These are phyloP conservation scores for Lithocarpus polystachyus DNA, from an alignment of 306 rosid species.

Conservation along the genomic window DNA sequence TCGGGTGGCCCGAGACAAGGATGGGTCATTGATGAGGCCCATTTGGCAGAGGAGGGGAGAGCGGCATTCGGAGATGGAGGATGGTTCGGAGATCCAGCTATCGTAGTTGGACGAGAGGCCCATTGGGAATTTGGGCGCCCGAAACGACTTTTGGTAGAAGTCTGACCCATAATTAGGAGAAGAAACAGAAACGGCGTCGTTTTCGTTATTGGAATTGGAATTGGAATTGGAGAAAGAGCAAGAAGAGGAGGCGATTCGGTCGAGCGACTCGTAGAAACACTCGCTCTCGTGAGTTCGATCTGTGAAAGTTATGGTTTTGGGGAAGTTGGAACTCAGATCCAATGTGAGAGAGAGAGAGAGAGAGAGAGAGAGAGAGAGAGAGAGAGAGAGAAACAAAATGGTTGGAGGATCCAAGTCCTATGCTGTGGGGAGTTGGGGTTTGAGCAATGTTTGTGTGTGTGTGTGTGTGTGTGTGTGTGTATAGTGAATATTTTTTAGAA, in stretches of 20 bases:
- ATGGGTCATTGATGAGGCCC: slow-evolving; percentile 67
- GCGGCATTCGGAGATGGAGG: slow-evolving; percentile 89
- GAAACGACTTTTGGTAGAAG: slow-evolving; percentile 18
- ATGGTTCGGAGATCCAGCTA: slow-evolving; percentile 90
- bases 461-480: too few relatives aligned
- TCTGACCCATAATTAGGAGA: slow-evolving; percentile 50
- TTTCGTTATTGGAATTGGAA: slow-evolving; percentile 45
- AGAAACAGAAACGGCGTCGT: slow-evolving; percentile 18
- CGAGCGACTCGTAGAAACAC: slow-evolving; percentile 85
- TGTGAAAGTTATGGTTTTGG: slow-evolving; percentile 12
- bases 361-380: too few relatives aligned
- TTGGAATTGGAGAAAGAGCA: slow-evolving; percentile 85
- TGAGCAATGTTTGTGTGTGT: slow-evolving; percentile 48
- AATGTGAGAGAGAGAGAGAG: too few relatives aligned
- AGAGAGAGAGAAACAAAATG: slow-evolving; percentile 5
- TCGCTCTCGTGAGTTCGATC: slow-evolving; percentile 41
- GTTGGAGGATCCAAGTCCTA: slow-evolving; percentile 61
- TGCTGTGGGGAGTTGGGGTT: slow-evolving; percentile 52
- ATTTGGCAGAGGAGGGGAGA: slow-evolving; percentile 60
- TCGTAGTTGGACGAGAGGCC: slow-evolving; percentile 58
- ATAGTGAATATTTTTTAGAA: slow-evolving; percentile 1
- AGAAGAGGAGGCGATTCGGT: slow-evolving; percentile 78
- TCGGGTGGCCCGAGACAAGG: slow-evolving; percentile 50
- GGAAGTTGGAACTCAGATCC: slow-evolving; percentile 55
- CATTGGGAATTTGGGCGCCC: slow-evolving; percentile 57